Conservation (phyloP, 1,284 basidiomycete genomes). For the Pseudozyma pruni region DNA sequence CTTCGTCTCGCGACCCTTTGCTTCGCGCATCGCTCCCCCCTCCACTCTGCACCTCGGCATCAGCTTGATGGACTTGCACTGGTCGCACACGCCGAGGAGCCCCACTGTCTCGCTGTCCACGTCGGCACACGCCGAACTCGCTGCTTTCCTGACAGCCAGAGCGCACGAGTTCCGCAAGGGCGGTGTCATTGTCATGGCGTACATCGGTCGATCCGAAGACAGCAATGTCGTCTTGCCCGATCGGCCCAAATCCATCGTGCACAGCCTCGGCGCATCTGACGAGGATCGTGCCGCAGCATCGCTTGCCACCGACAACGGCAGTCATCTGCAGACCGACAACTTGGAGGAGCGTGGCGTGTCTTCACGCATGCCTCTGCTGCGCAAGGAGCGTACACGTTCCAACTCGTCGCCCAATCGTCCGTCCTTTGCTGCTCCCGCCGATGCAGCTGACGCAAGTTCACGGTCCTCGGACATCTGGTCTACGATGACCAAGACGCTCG, state of each 20-base stretch:
- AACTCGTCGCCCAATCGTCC: constrained; percentile 45
- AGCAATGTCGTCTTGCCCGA: constrained; percentile 40
- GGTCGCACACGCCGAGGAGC: constrained; percentile 66
- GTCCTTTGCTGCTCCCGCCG: constrained; percentile 2
- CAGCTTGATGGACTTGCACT: constrained; percentile 69
- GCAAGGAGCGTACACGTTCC: constrained; percentile 45
- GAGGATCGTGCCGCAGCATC: constrained; percentile 12
- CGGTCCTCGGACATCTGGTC: constrained; percentile 66
- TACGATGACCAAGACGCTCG: constrained; percentile 66
- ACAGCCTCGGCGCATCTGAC: constrained; percentile 23
- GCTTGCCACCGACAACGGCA: constrained; percentile 3
- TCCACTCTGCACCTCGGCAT: constrained; percentile 66
- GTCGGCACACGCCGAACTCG: constrained; percentile 68
- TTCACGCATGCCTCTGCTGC: constrained; percentile 21
- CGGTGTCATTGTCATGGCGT: constrained; percentile 68
- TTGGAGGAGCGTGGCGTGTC: background rate
- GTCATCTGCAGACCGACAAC: background rate
- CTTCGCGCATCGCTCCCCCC: constrained; percentile 66
- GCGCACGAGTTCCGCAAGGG: constrained; percentile 68
- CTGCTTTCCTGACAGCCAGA: constrained; percentile 66
- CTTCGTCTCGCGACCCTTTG: constrained; percentile 66
- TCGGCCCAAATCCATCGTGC: constrained; percentile 38
- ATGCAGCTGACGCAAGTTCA: constrained; percentile 9
- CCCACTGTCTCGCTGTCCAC: constrained; percentile 61
- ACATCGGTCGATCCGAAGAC: constrained; percentile 67